Base-by-base conservation (phyloP, 306 rosid species). In the Prinsepia uniflora region DNA sequence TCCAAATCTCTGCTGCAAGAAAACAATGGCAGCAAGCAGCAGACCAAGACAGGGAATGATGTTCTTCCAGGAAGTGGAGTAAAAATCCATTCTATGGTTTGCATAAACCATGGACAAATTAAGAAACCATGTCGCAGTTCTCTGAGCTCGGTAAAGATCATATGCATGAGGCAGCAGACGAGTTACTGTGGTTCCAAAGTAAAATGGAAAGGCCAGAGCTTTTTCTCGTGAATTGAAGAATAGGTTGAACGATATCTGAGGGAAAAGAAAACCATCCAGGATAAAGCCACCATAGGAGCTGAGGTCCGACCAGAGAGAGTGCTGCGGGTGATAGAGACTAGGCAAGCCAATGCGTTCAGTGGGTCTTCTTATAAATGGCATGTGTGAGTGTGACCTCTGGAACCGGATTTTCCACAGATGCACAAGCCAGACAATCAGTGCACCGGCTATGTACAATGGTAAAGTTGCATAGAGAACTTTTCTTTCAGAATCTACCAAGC, bases 141-240 rank as follows among this genome's bases (percentile, higher is more conserved):
- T 24, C 72, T 72, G 97, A 76, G 86, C 86, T 78, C 96, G 78
- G 84, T 82, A 90, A 43, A 92, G 90, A 83, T 93, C 97, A 56
- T 90, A 93, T 14, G 94, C 96, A 84, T 88, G 98, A 71, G 97
- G 97, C 64, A 90, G 74, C 72, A 88, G 84, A 6, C 86, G 94
- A 72, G 88, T 85, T 81, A 83, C 17, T 70, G 94, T 90, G 60
- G 89, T 81, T 75, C 98, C 97, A 11, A 73, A 15, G 67, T 90
- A 93, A 68, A 88, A 90, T 57, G 68, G 59, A 70, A 74, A 76
- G 19, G 86, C 47, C 14, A 93, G 79, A 59, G 88, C 67, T 58
- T 75, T 83, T 81, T 80, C 90, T 62, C 86, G 82, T 8, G 96
- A 77, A 61, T 83, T 85, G 6, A 45, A 53, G 43, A 84, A 54